Base-by-base conservation (phyloP, 1,284 basidiomycete species). In the Violaceomyces palustris region DNA sequence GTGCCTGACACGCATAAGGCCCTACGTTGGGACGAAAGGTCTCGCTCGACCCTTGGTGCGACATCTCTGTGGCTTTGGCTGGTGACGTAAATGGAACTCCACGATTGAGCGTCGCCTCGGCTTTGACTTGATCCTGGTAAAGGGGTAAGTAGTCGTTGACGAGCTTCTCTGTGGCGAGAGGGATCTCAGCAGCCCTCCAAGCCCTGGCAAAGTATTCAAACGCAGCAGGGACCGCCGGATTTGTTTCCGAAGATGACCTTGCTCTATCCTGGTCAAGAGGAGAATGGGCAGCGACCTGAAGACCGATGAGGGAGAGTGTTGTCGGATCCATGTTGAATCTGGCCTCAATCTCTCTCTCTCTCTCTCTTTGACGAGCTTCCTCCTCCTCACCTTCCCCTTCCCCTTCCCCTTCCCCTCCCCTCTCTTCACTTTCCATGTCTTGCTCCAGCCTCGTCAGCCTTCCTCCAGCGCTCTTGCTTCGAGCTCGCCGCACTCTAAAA, bases 291-390 rank as follows among this genome's bases (percentile, higher is more conserved):
- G 49, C 40, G 17, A 46, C 40, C 21, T 62, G 62, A 18, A 60
- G 37, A 4, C 60, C 62, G 22, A 65, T 62, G 30, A 65, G 32
- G 8, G 60, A 58, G 11, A 65, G 45, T 1, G 55, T 62, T 22
- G 55, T 62, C 2, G 62, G 62, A 14, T 65, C 62, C 62, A 62
- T 62, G 32, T 65, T 61, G 50, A 51, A 65, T 10, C 42, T 43
- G 6, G 59, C 55, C 23, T 52, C 35, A 9, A 44, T 31, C 19
- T 55, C 39, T 24, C 55, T 45, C 43, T 60, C 57, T n/a, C n/a
- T n/a, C n/a, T n/a, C n/a, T n/a, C n/a, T n/a, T n/a, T n/a, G n/a
- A n/a, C n/a, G n/a, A n/a, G n/a, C n/a, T n/a, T n/a, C n/a, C n/a
- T n/a, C n/a, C n/a, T n/a, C n/a, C n/a, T n/a, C n/a, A n/a, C n/a